phyloP scores from a whole-genome alignment of 768 basidiomycete species.

The Hypholoma fasciculare region DNA sequence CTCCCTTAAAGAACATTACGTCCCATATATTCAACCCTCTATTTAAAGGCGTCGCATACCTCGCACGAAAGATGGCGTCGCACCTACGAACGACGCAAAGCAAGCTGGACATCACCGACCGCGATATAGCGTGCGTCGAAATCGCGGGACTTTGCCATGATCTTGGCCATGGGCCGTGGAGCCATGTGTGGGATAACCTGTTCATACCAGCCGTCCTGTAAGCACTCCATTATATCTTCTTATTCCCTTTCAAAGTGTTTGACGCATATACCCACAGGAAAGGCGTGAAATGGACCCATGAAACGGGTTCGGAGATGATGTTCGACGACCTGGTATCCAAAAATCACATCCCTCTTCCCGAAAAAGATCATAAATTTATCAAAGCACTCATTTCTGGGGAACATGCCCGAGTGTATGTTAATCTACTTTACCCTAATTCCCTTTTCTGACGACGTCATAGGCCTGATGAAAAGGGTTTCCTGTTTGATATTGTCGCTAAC shows the following conservation, averaged over 20 bases:
- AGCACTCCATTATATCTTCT: slow-evolving; percentile 14
- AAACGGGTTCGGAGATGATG: slow-evolving; percentile 82
- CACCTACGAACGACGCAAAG: slow-evolving; percentile 61
- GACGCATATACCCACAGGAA: slow-evolving; percentile 1
- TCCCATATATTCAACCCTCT: slow-evolving; percentile 1
- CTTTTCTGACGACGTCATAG: slow-evolving; percentile 15
- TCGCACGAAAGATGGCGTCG: slow-evolving; percentile 63
- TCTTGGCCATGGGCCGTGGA: slow-evolving; percentile 85
- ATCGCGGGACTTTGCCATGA: slow-evolving; percentile 85
- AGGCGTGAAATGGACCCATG: slow-evolving; percentile 60
- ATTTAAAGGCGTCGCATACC: slow-evolving; percentile 68
- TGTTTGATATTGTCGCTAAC: slow-evolving; percentile 86
- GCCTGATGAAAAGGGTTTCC: slow-evolving; percentile 59
- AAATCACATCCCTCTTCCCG: slow-evolving; percentile 49
- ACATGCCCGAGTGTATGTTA: slow-evolving; percentile 41
- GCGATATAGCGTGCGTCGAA: slow-evolving; percentile 77
- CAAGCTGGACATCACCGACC: slow-evolving; percentile 61
- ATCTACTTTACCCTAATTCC: no score
- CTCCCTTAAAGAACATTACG: background rate
- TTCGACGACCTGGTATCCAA: slow-evolving; percentile 63
- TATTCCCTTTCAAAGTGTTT: no score
- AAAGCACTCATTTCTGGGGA: slow-evolving; percentile 81
- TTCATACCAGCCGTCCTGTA: slow-evolving; percentile 73
- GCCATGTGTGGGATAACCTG: slow-evolving; percentile 76
- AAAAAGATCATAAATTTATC: slow-evolving; percentile 56